Percentiles rank a stretch among this genome's conserved stretches.
Evolutionary conservation across 2,329 filamentous ascomycete genomes (phyloP).

Genomic region (Alternaria brassicae): DNA sequence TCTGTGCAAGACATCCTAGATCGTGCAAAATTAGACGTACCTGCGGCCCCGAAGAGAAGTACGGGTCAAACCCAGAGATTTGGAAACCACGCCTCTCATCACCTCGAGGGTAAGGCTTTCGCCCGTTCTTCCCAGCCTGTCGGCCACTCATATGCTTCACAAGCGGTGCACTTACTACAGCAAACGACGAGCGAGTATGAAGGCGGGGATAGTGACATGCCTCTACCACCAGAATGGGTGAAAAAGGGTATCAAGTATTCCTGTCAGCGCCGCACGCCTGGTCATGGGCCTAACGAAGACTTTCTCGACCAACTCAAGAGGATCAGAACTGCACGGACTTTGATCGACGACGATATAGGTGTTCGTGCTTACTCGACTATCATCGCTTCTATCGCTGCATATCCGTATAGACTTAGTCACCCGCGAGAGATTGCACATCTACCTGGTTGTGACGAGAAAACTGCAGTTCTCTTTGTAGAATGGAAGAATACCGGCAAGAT

Average conservation of each 20-base stretch:
- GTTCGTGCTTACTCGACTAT: constrained; percentile 86
- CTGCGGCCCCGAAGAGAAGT: constrained; percentile 21
- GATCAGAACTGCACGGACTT: constrained; percentile 73
- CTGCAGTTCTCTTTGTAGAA: constrained; percentile 78
- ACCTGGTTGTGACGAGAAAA: constrained; percentile 82
- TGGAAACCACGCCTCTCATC: constrained; percentile 32
- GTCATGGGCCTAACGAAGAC: constrained; percentile 71
- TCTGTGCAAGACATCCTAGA: constrained; percentile 55
- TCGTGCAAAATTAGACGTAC: constrained; percentile 61
- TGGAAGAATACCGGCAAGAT: constrained; percentile 71
- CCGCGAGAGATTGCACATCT: constrained; percentile 59
- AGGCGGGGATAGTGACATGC: constrained; percentile 60
- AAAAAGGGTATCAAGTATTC: constrained; percentile 71
- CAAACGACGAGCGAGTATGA: constrained; percentile 83
- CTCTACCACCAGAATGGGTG: constrained; percentile 74
- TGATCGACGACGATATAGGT: constrained; percentile 79
- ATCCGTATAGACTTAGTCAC: constrained; percentile 66
- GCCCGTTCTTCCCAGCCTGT: constrained; percentile 29
- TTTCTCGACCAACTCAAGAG: constrained; percentile 79
- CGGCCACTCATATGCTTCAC: constrained; percentile 20
- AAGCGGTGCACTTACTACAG: constrained; percentile 60
- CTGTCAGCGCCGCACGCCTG: constrained; percentile 78
- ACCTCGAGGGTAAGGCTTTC: constrained; percentile 45
- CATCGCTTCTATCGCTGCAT: constrained; percentile 83
- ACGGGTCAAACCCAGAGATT: constrained; percentile 21